Conservation (phyloP, 305 asterid species). For the Fraxinus ornus region DNA sequence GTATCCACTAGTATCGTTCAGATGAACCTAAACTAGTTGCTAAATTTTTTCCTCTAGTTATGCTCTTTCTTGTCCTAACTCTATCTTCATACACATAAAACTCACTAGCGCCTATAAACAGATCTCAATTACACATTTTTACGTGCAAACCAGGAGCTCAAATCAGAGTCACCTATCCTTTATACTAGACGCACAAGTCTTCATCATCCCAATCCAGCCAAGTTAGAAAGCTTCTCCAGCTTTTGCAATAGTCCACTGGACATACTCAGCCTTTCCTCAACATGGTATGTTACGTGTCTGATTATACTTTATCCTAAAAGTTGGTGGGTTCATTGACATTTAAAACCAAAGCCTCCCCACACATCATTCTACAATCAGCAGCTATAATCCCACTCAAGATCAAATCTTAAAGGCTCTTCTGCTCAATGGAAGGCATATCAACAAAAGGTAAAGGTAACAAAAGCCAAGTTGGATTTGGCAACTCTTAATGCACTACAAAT, state of each 20-base stretch:
- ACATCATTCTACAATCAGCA: not conserved
- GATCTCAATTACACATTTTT: not conserved
- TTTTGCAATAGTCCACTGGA: not conserved
- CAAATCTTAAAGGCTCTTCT: not conserved
- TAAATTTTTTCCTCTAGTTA: not conserved
- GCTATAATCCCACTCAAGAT: not conserved
- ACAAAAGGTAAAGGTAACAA: not conserved
- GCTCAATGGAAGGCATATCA: not conserved
- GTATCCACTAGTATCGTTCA: not conserved
- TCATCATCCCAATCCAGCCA: not conserved
- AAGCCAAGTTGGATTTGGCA: not conserved
- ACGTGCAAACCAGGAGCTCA: not conserved
- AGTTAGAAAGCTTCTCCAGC: not conserved
- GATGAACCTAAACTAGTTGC: not conserved
- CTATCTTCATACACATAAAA: not conserved
- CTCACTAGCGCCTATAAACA: not conserved
- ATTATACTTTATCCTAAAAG: not conserved
- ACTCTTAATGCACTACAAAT: not conserved
- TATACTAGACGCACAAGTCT: not conserved
- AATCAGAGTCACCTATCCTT: not conserved
- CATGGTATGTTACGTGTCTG: not conserved
- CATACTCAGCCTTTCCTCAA: not conserved
- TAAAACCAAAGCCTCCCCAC: not conserved
- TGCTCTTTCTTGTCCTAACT: not conserved
- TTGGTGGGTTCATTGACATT: not conserved